These are phyloP conservation scores for Brassica cretica DNA, from an alignment of 345 rosid species.

Conservation along the genomic window DNA sequence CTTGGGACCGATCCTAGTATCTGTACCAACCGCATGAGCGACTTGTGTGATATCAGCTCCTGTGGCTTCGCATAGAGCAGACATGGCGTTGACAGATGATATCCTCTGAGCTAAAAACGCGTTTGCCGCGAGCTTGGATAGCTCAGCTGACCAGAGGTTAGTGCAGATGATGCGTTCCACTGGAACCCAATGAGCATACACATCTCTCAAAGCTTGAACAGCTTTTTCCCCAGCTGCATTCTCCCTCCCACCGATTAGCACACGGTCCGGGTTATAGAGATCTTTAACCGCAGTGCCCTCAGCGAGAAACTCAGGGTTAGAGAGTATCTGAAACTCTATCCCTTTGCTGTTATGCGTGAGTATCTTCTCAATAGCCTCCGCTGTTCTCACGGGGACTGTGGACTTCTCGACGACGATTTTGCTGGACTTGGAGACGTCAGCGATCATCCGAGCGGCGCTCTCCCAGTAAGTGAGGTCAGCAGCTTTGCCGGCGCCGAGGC, in stretches of 20 bases:
- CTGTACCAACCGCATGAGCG: slow-evolving; percentile 61
- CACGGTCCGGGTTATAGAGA: slow-evolving; percentile 60
- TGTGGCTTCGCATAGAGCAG: slow-evolving; percentile 73
- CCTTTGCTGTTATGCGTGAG: slow-evolving; percentile 71
- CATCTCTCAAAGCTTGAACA: slow-evolving; percentile 51
- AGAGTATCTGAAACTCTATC: slow-evolving; percentile 67
- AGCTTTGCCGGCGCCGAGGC: slow-evolving; percentile 79
- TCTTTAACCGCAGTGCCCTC: slow-evolving; percentile 72
- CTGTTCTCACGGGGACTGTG: slow-evolving; percentile 72
- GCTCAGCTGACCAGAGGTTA: slow-evolving; percentile 80
- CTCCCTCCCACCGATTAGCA: slow-evolving; percentile 73
- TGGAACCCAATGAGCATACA: slow-evolving; percentile 77
- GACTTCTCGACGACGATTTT: slow-evolving; percentile 79
- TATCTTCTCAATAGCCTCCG: slow-evolving; percentile 75
- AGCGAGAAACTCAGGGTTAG: slow-evolving; percentile 77
- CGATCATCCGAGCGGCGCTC: slow-evolving; percentile 80
- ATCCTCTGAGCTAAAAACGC: slow-evolving; percentile 74
- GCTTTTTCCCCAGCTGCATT: slow-evolving; percentile 61
- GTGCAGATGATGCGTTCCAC: slow-evolving; percentile 60
- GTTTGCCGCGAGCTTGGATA: slow-evolving; percentile 76
- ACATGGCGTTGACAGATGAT: slow-evolving; percentile 77
- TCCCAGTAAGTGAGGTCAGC: slow-evolving; percentile 85
- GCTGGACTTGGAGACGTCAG: slow-evolving; percentile 70
- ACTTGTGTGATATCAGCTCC: slow-evolving; percentile 69
- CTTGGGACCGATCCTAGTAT: slow-evolving; percentile 68